Percentiles rank a stretch among this genome's conserved stretches.
phyloP scores from a whole-genome alignment of 1,139 yeast genomes.

The Kodamaea arcana region DNA sequence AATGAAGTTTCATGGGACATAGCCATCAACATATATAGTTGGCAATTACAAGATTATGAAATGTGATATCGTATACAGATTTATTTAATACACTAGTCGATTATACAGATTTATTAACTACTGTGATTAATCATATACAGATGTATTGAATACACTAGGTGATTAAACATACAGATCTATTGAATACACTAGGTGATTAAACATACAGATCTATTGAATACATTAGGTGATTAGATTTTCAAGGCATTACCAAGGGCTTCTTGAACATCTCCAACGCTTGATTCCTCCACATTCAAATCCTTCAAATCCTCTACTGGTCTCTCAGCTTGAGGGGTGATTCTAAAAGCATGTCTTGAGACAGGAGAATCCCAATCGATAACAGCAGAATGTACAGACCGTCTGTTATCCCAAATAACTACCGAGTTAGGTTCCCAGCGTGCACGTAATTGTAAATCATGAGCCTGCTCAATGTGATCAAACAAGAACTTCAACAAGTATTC shows the following conservation, averaged over 20 bases:
- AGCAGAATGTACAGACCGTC: conserved; percentile 42
- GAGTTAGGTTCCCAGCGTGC: conserved; percentile 57
- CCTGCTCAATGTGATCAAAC: conserved; percentile 41
- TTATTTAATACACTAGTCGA: too few species aligned
- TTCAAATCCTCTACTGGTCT: conserved; percentile 38
- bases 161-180: too few species aligned
- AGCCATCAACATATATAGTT: too few species aligned
- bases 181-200: too few species aligned
- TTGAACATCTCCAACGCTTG: conserved; percentile 36
- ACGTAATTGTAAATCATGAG: conserved; percentile 54
- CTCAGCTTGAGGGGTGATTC: conserved; percentile 48
- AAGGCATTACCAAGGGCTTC: conserved; percentile 26
- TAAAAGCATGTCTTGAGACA: conserved; percentile 40
- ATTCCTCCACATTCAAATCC: conserved; percentile 32
- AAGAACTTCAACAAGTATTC: conserved; percentile 47
- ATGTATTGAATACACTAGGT: too few species aligned
- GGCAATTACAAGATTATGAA: too few species aligned
- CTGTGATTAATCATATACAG: too few species aligned
- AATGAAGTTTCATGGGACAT: too few species aligned
- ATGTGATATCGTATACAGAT: too few species aligned
- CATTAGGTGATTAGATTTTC: background rate
- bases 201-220: too few species aligned
- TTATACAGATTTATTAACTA: too few species aligned
- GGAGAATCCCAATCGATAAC: conserved; percentile 42
- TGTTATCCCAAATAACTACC: conserved; percentile 51